A percentile compares a stretch with the other conserved stretches of the same genome.
Conservation (phyloP, 2,329 filamentous ascomycete genomes). For the Ceratocystis variospora region DNA sequence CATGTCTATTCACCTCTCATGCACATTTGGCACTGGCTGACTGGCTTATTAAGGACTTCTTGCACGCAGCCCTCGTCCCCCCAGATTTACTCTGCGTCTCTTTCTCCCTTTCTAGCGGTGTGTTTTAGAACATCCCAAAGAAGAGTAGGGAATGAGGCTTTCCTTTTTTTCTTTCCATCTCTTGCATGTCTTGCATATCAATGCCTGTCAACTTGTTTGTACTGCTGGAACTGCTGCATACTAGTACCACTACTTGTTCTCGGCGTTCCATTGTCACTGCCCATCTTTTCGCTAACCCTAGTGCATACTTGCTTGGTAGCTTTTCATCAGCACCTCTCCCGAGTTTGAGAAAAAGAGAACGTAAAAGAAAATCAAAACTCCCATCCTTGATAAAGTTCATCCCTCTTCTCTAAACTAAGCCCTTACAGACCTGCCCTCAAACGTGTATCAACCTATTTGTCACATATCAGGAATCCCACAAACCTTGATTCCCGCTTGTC, state of each 20-base stretch:
- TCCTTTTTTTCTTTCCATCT: neutral
- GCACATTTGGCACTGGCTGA: neutral
- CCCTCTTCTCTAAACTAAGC: neutral
- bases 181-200: neutral
- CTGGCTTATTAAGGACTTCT: too few relatives aligned
- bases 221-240: neutral
- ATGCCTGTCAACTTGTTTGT: neutral
- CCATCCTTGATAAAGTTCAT: neutral
- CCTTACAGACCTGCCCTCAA: neutral
- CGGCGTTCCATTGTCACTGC: neutral
- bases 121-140: slow-evolving; percentile 4
- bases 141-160: neutral
- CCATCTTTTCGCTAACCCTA: too few relatives aligned
- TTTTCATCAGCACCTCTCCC: too few relatives aligned
- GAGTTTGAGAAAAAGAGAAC: neutral
- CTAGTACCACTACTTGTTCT: neutral
- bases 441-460: neutral
- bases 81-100: neutral
- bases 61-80: too few relatives aligned
- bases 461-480: neutral
- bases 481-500: neutral
- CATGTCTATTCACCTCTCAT: neutral
- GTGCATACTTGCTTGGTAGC: too few relatives aligned
- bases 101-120: neutral
- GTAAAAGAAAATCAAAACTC: neutral